Evolutionary conservation across 2,329 filamentous ascomycete genomes (phyloP), one percentile per base, ranked within the genome.

Genomic region (Ophiostoma populinum): DNA sequence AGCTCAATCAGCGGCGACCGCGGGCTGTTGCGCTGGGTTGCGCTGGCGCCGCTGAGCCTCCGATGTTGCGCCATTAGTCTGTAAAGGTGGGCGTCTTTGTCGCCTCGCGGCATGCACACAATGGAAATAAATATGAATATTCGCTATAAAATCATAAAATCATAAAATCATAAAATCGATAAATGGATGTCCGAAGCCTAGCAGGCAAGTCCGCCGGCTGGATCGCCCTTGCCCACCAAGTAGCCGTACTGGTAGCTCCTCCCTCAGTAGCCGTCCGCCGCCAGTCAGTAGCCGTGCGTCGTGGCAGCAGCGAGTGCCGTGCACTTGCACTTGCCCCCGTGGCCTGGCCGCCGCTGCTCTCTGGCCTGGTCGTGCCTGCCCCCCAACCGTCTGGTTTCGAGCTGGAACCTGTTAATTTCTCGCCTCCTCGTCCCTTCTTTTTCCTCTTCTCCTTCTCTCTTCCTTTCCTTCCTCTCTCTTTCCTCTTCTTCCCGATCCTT

Each of bases 401-500:
- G n/a, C n/a, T n/a, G n/a, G n/a, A 13, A 12, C 30, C 30, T 17
- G 13, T 17, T 18, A 31, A 36, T 36, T 35, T 24, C 26, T 35
- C 35, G 30, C 36, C 32, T 21, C 20, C 35, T 37, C 35, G 25
- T 32, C 34, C 33, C 13, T 20, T 13, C 32, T 6, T 18, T n/a
- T 13, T 15, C 12, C 24, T 36, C 22, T 24, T 36, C 41, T 43
- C 40, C 32, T 40, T 33, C 40, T 17, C 33, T 27, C 32, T 35
- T 33, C 34, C 25, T 38, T 36, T 27, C 39, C 41, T 31, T 25
- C 34, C n/a, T 37, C 22, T 40, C 41, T 34, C 32, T 35, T 34
- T 34, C 41, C 32, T 39, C 40, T n/a, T 15, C 5, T 28, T 31
- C 43, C 38, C n/a, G n/a, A n/a, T n/a, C n/a, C n/a, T n/a, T n/a